Evolutionary conservation across 1,284 basidiomycete species (phyloP), one percentile per base, ranked within the genome.

Genomic region (Pulveroboletus sp.): DNA sequence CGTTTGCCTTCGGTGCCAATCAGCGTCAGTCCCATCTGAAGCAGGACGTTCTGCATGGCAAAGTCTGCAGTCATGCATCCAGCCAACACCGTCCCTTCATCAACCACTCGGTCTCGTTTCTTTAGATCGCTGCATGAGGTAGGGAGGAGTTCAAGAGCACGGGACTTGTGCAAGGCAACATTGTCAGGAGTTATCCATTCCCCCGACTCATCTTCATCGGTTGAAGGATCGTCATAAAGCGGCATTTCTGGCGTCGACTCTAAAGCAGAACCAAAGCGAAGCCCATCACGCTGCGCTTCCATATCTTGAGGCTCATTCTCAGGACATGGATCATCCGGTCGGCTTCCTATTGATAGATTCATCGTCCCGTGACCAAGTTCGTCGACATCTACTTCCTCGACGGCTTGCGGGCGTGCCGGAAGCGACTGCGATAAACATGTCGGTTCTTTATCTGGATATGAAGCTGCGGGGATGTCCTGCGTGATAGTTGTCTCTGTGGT

Each of bases 11-110:
- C 93, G 19, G 91, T 82, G 16, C 94, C 89, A n/a, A 99, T 87
- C 32, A 99, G 79, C 60, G 87, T 89, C 54, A 99, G 75, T 0
- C 92, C 91, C 91, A 99, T 97, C 71, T 98, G 95, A 52, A 99
- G 75, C 57, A 98, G 75, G 15, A 99, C 94, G 69, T 99, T 99
- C 75, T 99, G 97, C 84, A 99, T 97, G 16, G 97, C 97, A 73
- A 95, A 99, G 82, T 99, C 97, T 40, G 92, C 93, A 3, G 97
- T 99, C 91, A 99, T 94, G 70, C 94, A 95, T 17, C 93, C 95
- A 3, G 84, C 86, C 54, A 76, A 76, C 53, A 91, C 75, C 12
- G 72, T 62, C 56, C 82, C 76, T 48, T 75, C 73, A 50, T 76
- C 71, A 60, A 70, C 71, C 24, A 59, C 62, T 54, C 76, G 81